A percentile compares a stretch with the other conserved stretches of the same genome.
Evolutionary conservation across 1,284 basidiomycete species (phyloP).

Genomic region (Thecaphora thlaspeos): DNA sequence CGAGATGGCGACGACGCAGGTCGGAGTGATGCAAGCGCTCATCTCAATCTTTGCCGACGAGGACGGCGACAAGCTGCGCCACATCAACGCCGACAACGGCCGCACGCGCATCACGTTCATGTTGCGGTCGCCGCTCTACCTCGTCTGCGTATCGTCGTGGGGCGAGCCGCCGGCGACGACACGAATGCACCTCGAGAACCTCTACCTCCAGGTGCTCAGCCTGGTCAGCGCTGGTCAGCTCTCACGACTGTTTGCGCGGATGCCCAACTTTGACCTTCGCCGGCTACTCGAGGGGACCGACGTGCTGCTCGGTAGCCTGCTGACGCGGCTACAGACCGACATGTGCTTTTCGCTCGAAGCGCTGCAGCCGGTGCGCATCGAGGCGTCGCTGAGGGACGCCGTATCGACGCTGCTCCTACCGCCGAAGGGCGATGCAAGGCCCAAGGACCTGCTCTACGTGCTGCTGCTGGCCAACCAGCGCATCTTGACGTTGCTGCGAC

Average conservation of each 20-base stretch:
- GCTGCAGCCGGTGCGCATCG: constrained; percentile 75
- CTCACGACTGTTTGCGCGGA: constrained; percentile 76
- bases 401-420: constrained; percentile 57
- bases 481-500: constrained; percentile 83
- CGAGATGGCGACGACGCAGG: constrained; percentile 72
- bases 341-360: constrained; percentile 62
- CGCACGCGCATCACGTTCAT: constrained; percentile 77
- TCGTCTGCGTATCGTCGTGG: constrained; percentile 85
- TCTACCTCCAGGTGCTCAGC: constrained; percentile 87
- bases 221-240: constrained; percentile 83
- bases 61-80: constrained; percentile 41
- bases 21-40: constrained; percentile 91
- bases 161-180: constrained; percentile 88
- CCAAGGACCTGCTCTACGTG: constrained; percentile 75
- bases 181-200: constrained; percentile 86
- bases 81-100: constrained; percentile 21
- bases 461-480: constrained; percentile 75
- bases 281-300: constrained; percentile 73
- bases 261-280: constrained; percentile 87
- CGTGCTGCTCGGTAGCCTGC: constrained; percentile 36
- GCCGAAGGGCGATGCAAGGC: constrained; percentile 60
- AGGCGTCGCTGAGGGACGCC: constrained; percentile 62
- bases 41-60: constrained; percentile 66
- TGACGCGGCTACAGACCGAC: constrained; percentile 36
- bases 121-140: constrained; percentile 81